A percentile compares a stretch with the other conserved stretches of the same genome.
Evolutionary conservation across 2,329 filamentous ascomycete genomes (phyloP).

Genomic region (Beauveria brongniartii): DNA sequence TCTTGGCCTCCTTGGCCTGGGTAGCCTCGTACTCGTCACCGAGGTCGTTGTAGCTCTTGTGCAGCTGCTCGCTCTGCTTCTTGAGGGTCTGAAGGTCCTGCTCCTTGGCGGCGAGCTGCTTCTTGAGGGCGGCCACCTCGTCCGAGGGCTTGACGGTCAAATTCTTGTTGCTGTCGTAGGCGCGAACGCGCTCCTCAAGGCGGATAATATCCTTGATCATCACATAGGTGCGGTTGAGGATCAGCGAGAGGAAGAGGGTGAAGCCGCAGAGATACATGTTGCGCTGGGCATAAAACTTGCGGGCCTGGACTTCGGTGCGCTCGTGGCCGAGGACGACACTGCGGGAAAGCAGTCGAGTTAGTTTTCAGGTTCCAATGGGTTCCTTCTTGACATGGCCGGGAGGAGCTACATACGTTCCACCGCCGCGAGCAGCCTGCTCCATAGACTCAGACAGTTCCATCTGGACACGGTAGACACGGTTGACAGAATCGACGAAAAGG

Average conservation of each 20-base stretch:
- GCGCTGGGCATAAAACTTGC: constrained; percentile 99
- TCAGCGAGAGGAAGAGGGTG: constrained; percentile 96
- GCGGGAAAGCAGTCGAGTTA: neutral
- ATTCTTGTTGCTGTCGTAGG: constrained; percentile 64
- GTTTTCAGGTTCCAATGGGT: neutral
- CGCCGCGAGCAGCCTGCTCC: constrained; percentile 41
- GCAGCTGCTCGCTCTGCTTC: constrained; percentile 82
- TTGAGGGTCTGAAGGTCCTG: constrained; percentile 78
- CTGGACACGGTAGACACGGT: constrained; percentile 93
- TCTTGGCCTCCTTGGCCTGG: constrained; percentile 46
- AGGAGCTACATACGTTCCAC: constrained; percentile 34
- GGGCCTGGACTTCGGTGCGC: constrained; percentile 95
- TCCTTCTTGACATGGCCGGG: neutral
- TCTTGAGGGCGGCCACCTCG: constrained; percentile 62
- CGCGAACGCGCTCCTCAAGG: constrained; percentile 86
- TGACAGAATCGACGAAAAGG: constrained; percentile 93
- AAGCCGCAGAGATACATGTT: constrained; percentile 99
- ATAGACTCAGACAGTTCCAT: constrained; percentile 69
- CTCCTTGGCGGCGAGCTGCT: constrained; percentile 71
- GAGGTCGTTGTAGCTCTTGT: constrained; percentile 77
- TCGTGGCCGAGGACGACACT: constrained; percentile 74
- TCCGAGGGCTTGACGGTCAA: constrained; percentile 64
- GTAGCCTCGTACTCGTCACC: constrained; percentile 69
- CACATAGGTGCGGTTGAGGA: constrained; percentile 97
- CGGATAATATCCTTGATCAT: constrained; percentile 90